Evolutionary conservation across 192 early-diverging fungal genomes (phyloP).

Genomic region (Coemansia sp.): DNA sequence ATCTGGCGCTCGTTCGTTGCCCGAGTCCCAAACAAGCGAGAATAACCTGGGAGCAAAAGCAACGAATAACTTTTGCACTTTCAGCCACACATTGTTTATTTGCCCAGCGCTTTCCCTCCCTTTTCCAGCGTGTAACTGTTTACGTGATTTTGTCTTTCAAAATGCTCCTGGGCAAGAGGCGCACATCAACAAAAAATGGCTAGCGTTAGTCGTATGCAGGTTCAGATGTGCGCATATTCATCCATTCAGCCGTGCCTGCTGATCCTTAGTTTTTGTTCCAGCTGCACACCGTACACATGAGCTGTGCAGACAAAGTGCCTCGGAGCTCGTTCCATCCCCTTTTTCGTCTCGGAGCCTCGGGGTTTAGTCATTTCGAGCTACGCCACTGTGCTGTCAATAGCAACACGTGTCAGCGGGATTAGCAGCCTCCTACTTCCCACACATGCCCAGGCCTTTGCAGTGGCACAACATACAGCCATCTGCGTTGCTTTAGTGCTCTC

Average conservation of each 20-base stretch:
- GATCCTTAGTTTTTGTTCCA: slow-evolving; percentile 1
- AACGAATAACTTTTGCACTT: neutral
- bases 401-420: slow-evolving; percentile 14
- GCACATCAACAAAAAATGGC: neutral
- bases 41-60: neutral
- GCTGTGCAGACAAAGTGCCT: slow-evolving; percentile 1
- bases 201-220: neutral
- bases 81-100: neutral
- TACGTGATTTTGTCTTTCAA: neutral
- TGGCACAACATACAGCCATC: neutral
- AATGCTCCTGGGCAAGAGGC: neutral
- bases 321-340: neutral
- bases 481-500: neutral
- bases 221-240: slow-evolving; percentile 9
- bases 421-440: slow-evolving; percentile 17
- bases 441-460: neutral
- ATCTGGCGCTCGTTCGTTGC: neutral
- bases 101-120: neutral
- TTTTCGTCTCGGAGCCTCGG: neutral
- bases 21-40: neutral
- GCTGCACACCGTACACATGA: slow-evolving; percentile 8
- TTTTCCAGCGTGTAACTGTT: neutral
- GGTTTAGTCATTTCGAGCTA: slow-evolving; percentile 1
- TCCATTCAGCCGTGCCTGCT: slow-evolving; percentile 13
- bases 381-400: slow-evolving; percentile 11